A percentile compares a stretch with the other conserved stretches of the same genome.
phyloP scores from a whole-genome alignment of 768 basidiomycete species.

The Paxillus rubicundulus region DNA sequence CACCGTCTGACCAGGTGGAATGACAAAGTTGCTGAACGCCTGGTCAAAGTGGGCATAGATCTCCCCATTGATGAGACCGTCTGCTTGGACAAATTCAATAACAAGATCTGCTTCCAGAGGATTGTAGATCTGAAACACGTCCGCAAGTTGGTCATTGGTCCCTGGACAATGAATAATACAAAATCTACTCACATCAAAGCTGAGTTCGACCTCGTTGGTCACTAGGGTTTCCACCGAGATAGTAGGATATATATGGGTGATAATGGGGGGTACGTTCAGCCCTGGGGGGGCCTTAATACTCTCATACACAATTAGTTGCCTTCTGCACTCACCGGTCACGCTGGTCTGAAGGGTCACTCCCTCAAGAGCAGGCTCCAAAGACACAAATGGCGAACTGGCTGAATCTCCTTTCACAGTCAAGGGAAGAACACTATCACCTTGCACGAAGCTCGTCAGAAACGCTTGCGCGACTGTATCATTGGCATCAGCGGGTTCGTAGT shows the following conservation, averaged over 20 bases:
- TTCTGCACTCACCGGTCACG: conserved; percentile 40
- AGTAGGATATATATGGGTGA: conserved; percentile 53
- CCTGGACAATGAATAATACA: neutral
- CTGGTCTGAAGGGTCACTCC: conserved; percentile 50
- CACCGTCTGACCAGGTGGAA: conserved; percentile 56
- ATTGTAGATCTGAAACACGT: conserved; percentile 42
- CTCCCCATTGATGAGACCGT: conserved; percentile 48
- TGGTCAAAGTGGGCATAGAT: conserved; percentile 60
- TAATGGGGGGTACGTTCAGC: conserved; percentile 53
- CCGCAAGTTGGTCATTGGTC: neutral
- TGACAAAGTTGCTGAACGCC: conserved; percentile 50
- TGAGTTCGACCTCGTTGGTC: conserved; percentile 49
- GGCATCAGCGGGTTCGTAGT: conserved; percentile 60
- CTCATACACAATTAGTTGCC: neutral
- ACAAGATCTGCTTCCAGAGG: conserved; percentile 56
- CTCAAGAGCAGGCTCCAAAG: conserved; percentile 53
- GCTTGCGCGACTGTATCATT: conserved; percentile 63
- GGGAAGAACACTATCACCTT: conserved; percentile 45
- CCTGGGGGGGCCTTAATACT: conserved; percentile 21
- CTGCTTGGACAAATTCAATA: conserved; percentile 56
- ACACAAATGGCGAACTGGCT: conserved; percentile 58
- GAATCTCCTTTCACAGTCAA: conserved; percentile 60
- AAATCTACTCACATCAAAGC: conserved; percentile 50
- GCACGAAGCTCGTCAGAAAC: conserved; percentile 62
- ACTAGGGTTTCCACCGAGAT: conserved; percentile 51